These are phyloP conservation scores for Penicillium janthinellum DNA, from an alignment of 2,329 filamentous ascomycete species.

Conservation along the genomic window DNA sequence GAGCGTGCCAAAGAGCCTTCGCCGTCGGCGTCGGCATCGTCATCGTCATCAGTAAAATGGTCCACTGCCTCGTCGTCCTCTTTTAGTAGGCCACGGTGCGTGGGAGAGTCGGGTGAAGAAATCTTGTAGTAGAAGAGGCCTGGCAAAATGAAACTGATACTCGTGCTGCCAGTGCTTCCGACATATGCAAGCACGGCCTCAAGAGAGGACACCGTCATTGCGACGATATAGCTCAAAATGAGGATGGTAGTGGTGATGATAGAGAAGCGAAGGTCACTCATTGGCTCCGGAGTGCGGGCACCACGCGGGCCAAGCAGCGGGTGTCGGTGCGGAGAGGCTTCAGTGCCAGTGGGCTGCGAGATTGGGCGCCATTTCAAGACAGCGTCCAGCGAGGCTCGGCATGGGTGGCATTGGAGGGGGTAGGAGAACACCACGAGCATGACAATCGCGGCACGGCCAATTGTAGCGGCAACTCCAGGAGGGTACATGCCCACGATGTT, in stretches of 20 bases:
- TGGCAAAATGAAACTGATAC: slow-evolving; percentile 94
- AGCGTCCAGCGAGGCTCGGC: slow-evolving; percentile 90
- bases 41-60: slow-evolving; percentile 52
- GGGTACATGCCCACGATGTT: slow-evolving; percentile 94
- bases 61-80: slow-evolving; percentile 76
- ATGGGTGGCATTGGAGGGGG: slow-evolving; percentile 92
- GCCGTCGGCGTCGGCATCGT: slow-evolving; percentile 34
- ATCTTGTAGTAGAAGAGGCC: slow-evolving; percentile 99
- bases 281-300: slow-evolving; percentile 58
- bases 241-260: slow-evolving; percentile 85
- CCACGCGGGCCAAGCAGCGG: slow-evolving; percentile 44
- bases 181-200: slow-evolving; percentile 94
- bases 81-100: slow-evolving; percentile 85
- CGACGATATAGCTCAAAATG: slow-evolving; percentile 79
- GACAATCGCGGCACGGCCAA: slow-evolving; percentile 93
- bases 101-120: slow-evolving; percentile 79
- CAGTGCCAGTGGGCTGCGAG: slow-evolving; percentile 38
- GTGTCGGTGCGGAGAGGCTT: slow-evolving; percentile 47
- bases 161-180: slow-evolving; percentile 88
- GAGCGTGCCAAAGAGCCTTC: slow-evolving; percentile 42
- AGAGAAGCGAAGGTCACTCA: slow-evolving; percentile 87
- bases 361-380: slow-evolving; percentile 87
- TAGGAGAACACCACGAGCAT: slow-evolving; percentile 96
- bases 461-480: slow-evolving; percentile 78
- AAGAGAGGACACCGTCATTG: slow-evolving; percentile 86